A percentile compares a stretch with the other conserved stretches of the same genome.
phyloP scores from a whole-genome alignment of 257 asterid species.

The Penstemon eatonii region DNA sequence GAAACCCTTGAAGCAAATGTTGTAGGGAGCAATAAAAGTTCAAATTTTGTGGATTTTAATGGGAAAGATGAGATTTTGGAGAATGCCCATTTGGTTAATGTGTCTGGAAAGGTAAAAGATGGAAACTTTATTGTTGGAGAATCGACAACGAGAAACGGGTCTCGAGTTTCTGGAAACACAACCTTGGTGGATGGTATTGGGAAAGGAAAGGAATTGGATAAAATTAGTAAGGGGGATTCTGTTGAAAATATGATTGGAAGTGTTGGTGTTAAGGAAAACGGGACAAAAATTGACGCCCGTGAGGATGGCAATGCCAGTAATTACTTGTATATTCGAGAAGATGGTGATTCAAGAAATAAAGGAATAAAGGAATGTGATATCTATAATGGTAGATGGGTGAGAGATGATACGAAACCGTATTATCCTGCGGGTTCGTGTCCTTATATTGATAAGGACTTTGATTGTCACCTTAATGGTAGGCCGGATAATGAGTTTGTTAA shows the following conservation, averaged over 20 bases:
- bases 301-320: conserved; percentile 23
- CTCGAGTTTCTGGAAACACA: conserved; percentile 26
- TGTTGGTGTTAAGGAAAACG: conserved; percentile 17
- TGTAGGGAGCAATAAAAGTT: conserved; percentile 27
- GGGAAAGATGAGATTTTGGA: conserved; percentile 32
- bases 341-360: conserved; percentile 21
- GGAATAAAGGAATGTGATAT: conserved; percentile 63
- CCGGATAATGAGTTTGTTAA: conserved; percentile 63
- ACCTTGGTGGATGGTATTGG: conserved; percentile 27
- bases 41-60: conserved; percentile 31
- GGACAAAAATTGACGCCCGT: conserved; percentile 16
- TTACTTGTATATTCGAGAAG: conserved; percentile 15
- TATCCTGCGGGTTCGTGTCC: conserved; percentile 92
- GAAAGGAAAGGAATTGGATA: conserved; percentile 20
- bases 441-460: conserved; percentile 74
- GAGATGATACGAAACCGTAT: conserved; percentile 67
- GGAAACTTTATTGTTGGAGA: conserved; percentile 32
- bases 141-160: conserved; percentile 25
- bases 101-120: conserved; percentile 29
- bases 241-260: conserved; percentile 29
- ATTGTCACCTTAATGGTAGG: conserved; percentile 79
- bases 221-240: conserved; percentile 26
- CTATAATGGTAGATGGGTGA: conserved; percentile 86
- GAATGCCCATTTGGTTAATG: conserved; percentile 38
- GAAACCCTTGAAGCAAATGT: conserved; percentile 36